phyloP scores from a whole-genome alignment of 306 rosid species.

The Vicia sativa region DNA sequence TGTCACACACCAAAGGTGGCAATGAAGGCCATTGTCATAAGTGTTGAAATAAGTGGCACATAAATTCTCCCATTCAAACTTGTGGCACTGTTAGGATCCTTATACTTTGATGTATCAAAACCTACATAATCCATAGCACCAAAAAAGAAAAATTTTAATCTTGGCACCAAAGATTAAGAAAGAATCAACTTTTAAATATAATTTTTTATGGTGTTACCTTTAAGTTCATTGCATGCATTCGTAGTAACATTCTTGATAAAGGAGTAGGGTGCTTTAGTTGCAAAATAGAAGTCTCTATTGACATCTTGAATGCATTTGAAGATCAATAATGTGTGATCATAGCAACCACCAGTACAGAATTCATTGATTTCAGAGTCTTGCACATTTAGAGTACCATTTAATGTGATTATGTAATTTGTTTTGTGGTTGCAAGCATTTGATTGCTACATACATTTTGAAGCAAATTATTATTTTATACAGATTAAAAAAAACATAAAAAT shows the following conservation, averaged over 20 bases:
- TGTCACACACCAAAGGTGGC: constrained; percentile 48
- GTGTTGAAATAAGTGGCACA: constrained; percentile 41
- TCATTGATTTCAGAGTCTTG: not conserved
- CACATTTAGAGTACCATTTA: constrained; percentile 39
- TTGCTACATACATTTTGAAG: constrained; percentile 7
- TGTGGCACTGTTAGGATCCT: constrained; percentile 26
- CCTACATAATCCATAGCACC: constrained; percentile 42
- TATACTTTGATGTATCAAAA: not conserved
- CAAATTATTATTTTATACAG: not conserved
- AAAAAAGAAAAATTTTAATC: not conserved
- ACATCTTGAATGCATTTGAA: constrained; percentile 45
- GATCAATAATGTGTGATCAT: constrained; percentile 32
- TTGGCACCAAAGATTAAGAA: not conserved
- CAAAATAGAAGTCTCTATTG: constrained; percentile 45
- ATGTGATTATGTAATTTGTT: not conserved
- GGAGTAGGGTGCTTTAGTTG: constrained; percentile 26
- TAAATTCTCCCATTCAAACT: constrained; percentile 42
- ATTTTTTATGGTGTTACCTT: constrained; percentile 21
- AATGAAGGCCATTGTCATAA: constrained; percentile 41
- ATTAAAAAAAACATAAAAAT: not conserved
- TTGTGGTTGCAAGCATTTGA: constrained; percentile 9
- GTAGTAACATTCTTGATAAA: constrained; percentile 1
- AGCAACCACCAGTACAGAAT: constrained; percentile 47
- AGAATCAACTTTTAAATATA: no score
- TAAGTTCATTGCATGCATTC: constrained; percentile 10